Base-by-base conservation (phyloP, 306 rosid genomes). In the Delonix regia region DNA sequence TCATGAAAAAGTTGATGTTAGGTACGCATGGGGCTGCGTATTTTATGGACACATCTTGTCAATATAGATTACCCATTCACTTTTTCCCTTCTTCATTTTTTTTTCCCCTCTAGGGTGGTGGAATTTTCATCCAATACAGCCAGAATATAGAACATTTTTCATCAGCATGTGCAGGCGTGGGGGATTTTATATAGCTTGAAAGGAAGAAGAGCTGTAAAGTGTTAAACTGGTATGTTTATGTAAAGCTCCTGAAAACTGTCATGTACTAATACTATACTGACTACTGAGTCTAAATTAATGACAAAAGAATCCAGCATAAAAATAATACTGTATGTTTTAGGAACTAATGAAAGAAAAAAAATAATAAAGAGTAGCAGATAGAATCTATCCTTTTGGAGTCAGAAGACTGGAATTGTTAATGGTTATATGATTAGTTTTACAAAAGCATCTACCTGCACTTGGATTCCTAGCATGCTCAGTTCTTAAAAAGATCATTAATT, bases 391-490 rank as follows among this genome's bases (percentile, higher is more conserved):
- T 63, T 34, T 64, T 38, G 53, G 53, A 48, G 53, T 48, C 7
- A 14, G 53, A 44, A 4, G 16, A 11, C 12, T 44, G 12, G 16
- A 48, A 42, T 42, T 48, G 15, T 36, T 5, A 19, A 64, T n/a
- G 44, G 24, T n/a, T 30, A n/a, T 34, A 9, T 22, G 49, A 21
- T 21, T 77, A 16, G 69, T 39, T 44, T 68, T 19, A 25, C 52
- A 24, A 62, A 34, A 74, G 76, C 70, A 68, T 60, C 25, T 45
- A 10, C 14, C 6, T 28, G 22, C 41, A 10, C 10, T 83, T 79
- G 62, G 73, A 73, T 57, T 74, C 62, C 55, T 53, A 60, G 74
- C 74, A 27, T 51, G 60, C 69, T 83, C 62, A 47, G 48, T 5
- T 60, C 13, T 28, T 66, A 62, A 69, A 52, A 19, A 61, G 64